A percentile compares a stretch with the other conserved stretches of the same genome.
Evolutionary conservation across 768 basidiomycete species (phyloP).

Genomic region (Chalciporus sphaerocephalus): DNA sequence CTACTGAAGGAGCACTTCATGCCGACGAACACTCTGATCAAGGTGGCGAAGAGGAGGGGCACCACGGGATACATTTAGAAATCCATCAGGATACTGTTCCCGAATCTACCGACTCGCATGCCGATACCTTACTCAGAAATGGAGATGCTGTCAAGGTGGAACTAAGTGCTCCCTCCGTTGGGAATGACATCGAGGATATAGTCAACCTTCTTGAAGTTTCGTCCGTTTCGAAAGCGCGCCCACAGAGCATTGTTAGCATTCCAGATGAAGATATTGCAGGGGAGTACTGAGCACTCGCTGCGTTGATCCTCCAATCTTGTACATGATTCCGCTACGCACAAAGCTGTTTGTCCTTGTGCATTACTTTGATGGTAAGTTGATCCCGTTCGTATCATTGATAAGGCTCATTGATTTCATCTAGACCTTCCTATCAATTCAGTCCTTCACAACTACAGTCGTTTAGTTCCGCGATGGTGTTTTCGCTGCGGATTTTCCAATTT

Average conservation of each 20-base stretch:
- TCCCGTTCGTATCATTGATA: not conserved
- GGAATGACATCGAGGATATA: constrained; percentile 56
- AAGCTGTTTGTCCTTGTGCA: constrained; percentile 23
- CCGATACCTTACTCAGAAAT: constrained; percentile 7
- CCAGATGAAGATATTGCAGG: constrained; percentile 57
- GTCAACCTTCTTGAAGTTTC: constrained; percentile 57
- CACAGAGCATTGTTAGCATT: constrained; percentile 44
- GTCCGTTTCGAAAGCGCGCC: constrained; percentile 36
- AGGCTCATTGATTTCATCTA: not conserved
- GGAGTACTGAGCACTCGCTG: constrained; percentile 39
- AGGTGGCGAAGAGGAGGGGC: constrained; percentile 6
- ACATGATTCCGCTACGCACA: constrained; percentile 19
- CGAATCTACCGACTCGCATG: constrained; percentile 12
- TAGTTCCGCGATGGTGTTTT: constrained; percentile 26
- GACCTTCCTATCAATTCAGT: constrained; percentile 16
- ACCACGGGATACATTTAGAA: constrained; percentile 12
- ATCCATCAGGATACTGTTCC: constrained; percentile 1
- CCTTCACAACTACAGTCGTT: constrained; percentile 31
- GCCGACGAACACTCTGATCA: constrained; percentile 5
- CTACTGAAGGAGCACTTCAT: constrained; percentile 7
- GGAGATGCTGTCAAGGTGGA: constrained; percentile 8
- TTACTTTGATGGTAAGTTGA: constrained; percentile 16
- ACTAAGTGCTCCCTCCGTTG: constrained; percentile 9
- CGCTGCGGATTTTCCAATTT: constrained; percentile 15
- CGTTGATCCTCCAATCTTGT: constrained; percentile 13